A percentile compares a stretch with the other conserved stretches of the same genome.
Evolutionary conservation across 2,329 filamentous ascomycete genomes (phyloP).

Genomic region (Cladophialophora carrionii): DNA sequence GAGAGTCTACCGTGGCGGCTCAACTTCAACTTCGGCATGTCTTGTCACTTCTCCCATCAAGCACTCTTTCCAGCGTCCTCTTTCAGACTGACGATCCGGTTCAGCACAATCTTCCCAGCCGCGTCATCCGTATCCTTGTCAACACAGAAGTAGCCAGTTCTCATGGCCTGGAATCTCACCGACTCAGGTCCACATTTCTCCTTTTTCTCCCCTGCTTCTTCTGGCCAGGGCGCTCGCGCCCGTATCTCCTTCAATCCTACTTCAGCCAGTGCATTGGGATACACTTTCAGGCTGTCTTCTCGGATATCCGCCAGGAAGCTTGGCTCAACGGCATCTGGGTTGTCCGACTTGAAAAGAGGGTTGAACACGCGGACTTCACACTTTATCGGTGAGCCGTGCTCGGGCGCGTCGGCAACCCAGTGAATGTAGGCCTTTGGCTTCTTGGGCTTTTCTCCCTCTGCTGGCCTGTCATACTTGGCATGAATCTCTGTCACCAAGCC

Average conservation of each 20-base stretch:
- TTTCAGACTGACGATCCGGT: slow-evolving; percentile 89
- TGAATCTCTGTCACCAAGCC: slow-evolving; percentile 69
- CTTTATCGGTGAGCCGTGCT: slow-evolving; percentile 61
- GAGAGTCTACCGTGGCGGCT: too few species aligned
- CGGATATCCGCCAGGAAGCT: slow-evolving; percentile 86
- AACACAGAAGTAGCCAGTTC: slow-evolving; percentile 83
- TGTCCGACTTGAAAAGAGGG: slow-evolving; percentile 81
- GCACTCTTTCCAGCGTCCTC: slow-evolving; percentile 73
- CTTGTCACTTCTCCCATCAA: slow-evolving; percentile 9
- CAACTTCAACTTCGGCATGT: not conserved
- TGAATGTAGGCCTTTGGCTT: slow-evolving; percentile 83
- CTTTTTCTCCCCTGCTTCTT: slow-evolving; percentile 70
- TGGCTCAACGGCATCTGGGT: slow-evolving; percentile 74
- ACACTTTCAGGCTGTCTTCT: slow-evolving; percentile 80
- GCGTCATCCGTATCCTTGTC: slow-evolving; percentile 73
- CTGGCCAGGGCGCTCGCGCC: slow-evolving; percentile 76
- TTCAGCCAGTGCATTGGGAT: slow-evolving; percentile 77
- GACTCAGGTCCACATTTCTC: slow-evolving; percentile 65
- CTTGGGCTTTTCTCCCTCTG: slow-evolving; percentile 64
- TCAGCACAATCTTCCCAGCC: slow-evolving; percentile 76
- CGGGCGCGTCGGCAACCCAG: slow-evolving; percentile 76
- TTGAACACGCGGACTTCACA: slow-evolving; percentile 80
- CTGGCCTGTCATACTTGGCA: slow-evolving; percentile 68
- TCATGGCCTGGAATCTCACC: slow-evolving; percentile 87
- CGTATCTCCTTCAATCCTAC: slow-evolving; percentile 78